Evolutionary conservation across 2,329 filamentous ascomycete genomes (phyloP).

Genomic region (Mariannaea sp.): DNA sequence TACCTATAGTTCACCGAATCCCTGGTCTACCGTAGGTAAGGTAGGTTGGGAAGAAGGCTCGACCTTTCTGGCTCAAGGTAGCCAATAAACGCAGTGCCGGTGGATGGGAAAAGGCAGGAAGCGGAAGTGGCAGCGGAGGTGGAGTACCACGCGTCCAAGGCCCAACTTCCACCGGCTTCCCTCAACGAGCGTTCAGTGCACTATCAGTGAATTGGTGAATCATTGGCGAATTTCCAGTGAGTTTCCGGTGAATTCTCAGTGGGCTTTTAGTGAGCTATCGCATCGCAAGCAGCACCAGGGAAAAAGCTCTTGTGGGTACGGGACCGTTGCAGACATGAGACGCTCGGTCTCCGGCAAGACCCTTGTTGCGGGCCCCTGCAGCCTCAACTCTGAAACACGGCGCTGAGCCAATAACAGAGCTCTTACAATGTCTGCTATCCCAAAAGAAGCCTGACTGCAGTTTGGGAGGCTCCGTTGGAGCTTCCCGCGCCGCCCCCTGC

Average conservation of each 20-base stretch:
- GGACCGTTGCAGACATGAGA: constrained; percentile 53
- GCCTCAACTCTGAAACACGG: constrained; percentile 15
- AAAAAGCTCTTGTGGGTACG: constrained; percentile 24
- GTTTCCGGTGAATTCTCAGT: too few relatives aligned
- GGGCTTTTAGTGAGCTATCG: constrained; percentile 7
- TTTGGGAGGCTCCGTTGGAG: constrained; percentile 23
- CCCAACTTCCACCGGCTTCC: constrained; percentile 5
- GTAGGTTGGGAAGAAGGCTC: too few relatives aligned
- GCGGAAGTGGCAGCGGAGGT: background rate
- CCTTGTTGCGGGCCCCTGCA: constrained; percentile 26
- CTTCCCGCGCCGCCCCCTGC: constrained; percentile 30
- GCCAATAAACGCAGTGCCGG: background rate
- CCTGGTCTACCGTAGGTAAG: background rate
- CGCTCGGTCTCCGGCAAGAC: constrained; percentile 27
- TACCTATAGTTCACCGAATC: background rate
- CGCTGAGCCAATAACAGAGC: constrained; percentile 26
- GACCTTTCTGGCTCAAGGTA: too few relatives aligned
- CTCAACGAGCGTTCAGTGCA: constrained; percentile 27
- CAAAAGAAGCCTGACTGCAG: constrained; percentile 31
- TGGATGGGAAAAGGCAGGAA: background rate
- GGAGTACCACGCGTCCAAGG: constrained; percentile 4
- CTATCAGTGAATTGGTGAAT: too few relatives aligned
- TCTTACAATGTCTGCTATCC: constrained; percentile 23
- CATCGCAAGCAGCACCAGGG: constrained; percentile 4
- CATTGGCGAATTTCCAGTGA: too few relatives aligned